Evolutionary conservation across 805 yeast species (phyloP), one percentile per base, ranked within the genome.

Genomic region (Ogataea parapolymorpha): DNA sequence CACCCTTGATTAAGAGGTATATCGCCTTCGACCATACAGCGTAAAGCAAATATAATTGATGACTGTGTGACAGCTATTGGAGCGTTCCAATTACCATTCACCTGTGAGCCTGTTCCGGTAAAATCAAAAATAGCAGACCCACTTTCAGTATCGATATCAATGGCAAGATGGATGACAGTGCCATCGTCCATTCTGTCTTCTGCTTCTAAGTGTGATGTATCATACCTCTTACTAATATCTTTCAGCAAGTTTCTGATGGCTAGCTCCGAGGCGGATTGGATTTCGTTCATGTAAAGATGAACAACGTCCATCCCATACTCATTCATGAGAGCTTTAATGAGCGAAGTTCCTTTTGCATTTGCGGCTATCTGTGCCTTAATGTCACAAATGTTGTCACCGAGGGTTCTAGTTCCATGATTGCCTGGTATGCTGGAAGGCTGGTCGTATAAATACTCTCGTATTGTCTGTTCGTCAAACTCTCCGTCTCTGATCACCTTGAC

Each of bases 1-100:
- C 96, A 90, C 7, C 98, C 97, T 57, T 89, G 95, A 57, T 90
- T 90, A 55, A 90, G 69, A 0, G 98, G 98, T 43, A 90, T 89
- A 47, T 85, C 89, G 44, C 80, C 85, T 43, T 83, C 79, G 27
- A 90, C 89, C 59, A 91, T 68, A 38, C 95, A 83, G 44, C 98
- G 68, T 51, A 90, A 65, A 45, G 89, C 87, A 62, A 89, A 90
- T 26, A 90, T 73, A 41, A 90, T 80, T 0, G 97, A 96, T 17
- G 95, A 84, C 54, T 80, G 78, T 3, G 95, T 82, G 48, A 91
- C 87, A 0, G 97, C 93, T 48, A 73, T 77, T 0, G 98, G 98
- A 0, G 97, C 96, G 62, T 91, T 90, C 63, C 86, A 71, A 60
- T 90, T 90, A 13, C 93, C 95, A 56, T 85, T 83, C 37, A 84